Evolutionary conservation across 768 basidiomycete species (phyloP), one percentile per base, ranked within the genome.

Genomic region (Serendipita vermifera): DNA sequence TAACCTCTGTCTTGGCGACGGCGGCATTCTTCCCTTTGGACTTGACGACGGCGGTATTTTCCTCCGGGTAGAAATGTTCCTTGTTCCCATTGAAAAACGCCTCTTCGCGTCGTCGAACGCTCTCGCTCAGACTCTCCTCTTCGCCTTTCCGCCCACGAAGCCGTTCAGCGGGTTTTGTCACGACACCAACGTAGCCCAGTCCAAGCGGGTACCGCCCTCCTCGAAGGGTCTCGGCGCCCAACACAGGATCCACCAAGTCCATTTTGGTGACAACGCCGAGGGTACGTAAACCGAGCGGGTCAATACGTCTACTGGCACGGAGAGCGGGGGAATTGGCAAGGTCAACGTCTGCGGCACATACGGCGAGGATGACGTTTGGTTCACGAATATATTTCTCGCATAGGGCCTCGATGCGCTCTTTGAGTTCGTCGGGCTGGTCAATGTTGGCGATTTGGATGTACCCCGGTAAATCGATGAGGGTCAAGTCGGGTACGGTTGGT

Each of bases 181-280:
- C 87, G 20, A 99, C 94, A 22, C 96, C 96, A 24, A 99, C 87
- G 63, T 99, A 98, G 13, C 96, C 96, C 0, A 99, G 78, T 62
- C 96, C 91, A 7, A 99, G 75, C n/a, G 96, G 96, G 64, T 99
- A 99, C 53, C 91, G 76, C 65, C 94, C 92, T 0, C 92, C 92
- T 14, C 80, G 72, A 11, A 99, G 73, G 58, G 98, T 90, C 32
- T 67, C 60, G 0, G 82, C 86, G 9, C 94, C 96, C 58, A 83
- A 77, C 55, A 87, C 85, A 2, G 94, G 79, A 36, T 83, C 75
- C 15, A 99, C 91, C 32, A 99, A 75, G 67, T 99, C 96, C 96
- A 99, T 97, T 76, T 99, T 99, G 20, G 96, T 99, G 38, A 99
- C 77, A 14, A 99, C 96, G 27, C 96, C 96, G 61, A 99, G 92